Percentiles rank a stretch among this genome's conserved stretches.
phyloP scores from a whole-genome alignment of 2,329 filamentous ascomycete genomes.

The Cercospora zeina region DNA sequence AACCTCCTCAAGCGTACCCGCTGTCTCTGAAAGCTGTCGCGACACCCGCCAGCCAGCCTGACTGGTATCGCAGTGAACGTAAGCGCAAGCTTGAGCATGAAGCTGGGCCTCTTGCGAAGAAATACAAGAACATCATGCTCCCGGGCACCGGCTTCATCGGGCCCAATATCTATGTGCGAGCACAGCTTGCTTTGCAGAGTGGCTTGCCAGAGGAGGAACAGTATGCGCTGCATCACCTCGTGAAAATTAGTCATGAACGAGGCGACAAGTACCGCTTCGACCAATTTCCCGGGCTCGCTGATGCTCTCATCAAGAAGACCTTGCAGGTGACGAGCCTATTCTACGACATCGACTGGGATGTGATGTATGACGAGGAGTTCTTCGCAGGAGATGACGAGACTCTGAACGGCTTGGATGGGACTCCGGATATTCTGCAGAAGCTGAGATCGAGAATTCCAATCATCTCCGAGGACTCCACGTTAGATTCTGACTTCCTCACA shows the following conservation, averaged over 20 bases:
- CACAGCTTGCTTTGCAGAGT: conserved; percentile 79
- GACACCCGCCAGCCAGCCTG: conserved; percentile 72
- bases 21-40: conserved; percentile 70
- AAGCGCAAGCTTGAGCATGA: conserved; percentile 48
- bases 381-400: conserved; percentile 55
- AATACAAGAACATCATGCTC: conserved; percentile 57
- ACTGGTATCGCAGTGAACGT: conserved; percentile 62
- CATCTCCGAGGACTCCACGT: conserved; percentile 66
- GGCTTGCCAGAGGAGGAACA: conserved; percentile 77
- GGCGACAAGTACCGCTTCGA: conserved; percentile 97
- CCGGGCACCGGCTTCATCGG: conserved; percentile 66
- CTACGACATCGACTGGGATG: conserved; percentile 77
- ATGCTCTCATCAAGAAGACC: conserved; percentile 82
- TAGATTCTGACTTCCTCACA: conserved; percentile 69
- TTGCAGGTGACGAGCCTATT: conserved; percentile 76
- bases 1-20: conserved; percentile 63
- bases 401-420: conserved; percentile 66
- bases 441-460: conserved; percentile 62
- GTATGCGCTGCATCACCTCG: conserved; percentile 89
- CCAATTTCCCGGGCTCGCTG: conserved; percentile 82
- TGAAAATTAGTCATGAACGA: conserved; percentile 91
- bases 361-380: conserved; percentile 65
- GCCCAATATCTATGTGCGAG: conserved; percentile 88
- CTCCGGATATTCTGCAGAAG: conserved; percentile 69
- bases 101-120: conserved; percentile 48